Percentiles rank a stretch among this genome's conserved stretches.
These are phyloP conservation scores for Ophiosphaerella korrae DNA, from an alignment of 2,329 filamentous ascomycete species.

Conservation along the genomic window DNA sequence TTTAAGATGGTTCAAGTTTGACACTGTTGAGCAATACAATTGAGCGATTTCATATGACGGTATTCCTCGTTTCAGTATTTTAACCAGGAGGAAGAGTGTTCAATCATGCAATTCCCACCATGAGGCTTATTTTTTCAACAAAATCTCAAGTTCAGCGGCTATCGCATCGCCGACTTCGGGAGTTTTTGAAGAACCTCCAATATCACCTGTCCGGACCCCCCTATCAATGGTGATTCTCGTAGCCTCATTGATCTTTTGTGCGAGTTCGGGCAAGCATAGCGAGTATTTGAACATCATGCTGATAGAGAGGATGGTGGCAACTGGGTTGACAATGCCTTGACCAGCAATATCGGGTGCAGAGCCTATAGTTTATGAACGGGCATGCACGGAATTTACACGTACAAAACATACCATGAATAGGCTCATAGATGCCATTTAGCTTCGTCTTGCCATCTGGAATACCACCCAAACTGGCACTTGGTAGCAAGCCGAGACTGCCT, in stretches of 20 bases:
- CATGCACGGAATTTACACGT: not conserved
- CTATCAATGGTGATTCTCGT: conserved; percentile 80
- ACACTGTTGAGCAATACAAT: too few species aligned
- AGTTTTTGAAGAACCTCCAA: conserved; percentile 78
- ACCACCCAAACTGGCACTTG: conserved; percentile 83
- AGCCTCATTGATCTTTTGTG: conserved; percentile 78
- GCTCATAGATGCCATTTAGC: conserved; percentile 96
- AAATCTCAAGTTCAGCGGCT: conserved; percentile 71
- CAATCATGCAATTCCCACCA: too few species aligned
- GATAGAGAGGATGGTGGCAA: conserved; percentile 88
- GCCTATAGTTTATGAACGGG: conserved; percentile 54
- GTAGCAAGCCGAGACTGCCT: conserved; percentile 84
- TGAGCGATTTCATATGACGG: too few species aligned
- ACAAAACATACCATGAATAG: conserved; percentile 77
- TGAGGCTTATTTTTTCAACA: conserved; percentile 55
- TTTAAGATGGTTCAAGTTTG: too few species aligned
- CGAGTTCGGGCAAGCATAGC: conserved; percentile 76
- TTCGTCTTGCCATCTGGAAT: conserved; percentile 83
- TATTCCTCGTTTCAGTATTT: too few species aligned
- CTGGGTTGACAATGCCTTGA: conserved; percentile 87
- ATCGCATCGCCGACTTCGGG: conserved; percentile 83
- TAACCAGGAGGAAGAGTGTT: too few species aligned
- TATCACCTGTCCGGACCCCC: conserved; percentile 80
- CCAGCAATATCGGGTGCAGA: conserved; percentile 94
- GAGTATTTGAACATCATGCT: conserved; percentile 98